Evolutionary conservation across 1,284 basidiomycete species (phyloP).

Genomic region (Thecaphora thlaspeos): DNA sequence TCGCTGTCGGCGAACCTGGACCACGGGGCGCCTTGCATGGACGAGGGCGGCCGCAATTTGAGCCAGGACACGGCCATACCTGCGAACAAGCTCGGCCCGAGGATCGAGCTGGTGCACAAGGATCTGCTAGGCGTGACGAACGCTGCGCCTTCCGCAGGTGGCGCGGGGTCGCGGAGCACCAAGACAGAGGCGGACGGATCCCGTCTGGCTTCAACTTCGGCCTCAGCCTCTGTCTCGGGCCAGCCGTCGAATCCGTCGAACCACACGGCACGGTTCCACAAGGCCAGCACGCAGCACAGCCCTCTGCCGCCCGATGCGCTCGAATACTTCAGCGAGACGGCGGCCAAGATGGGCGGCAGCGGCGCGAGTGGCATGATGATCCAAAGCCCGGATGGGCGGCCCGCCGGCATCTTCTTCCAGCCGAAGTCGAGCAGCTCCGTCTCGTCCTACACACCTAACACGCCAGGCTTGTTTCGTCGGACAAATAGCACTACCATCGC

Average conservation of each 20-base stretch:
- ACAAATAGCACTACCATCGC: background rate
- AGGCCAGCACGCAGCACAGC: slow-evolving; percentile 12
- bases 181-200: slow-evolving; percentile 7
- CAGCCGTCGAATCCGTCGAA: slow-evolving; percentile 2
- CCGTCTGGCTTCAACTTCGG: slow-evolving; percentile 4
- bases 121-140: background rate
- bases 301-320: slow-evolving; percentile 65
- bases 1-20: slow-evolving; percentile 7
- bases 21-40: background rate
- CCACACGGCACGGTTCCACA: background rate
- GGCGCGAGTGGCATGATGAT: slow-evolving; percentile 85
- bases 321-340: slow-evolving; percentile 82
- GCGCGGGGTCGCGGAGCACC: background rate
- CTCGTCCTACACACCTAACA: slow-evolving; percentile 10
- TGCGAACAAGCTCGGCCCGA: no score
- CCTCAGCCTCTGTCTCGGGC: slow-evolving; percentile 10
- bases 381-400: slow-evolving; percentile 86
- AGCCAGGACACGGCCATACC: background rate
- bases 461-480: slow-evolving; percentile 13
- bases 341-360: slow-evolving; percentile 68
- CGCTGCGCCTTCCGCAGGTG: background rate
- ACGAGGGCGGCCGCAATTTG: background rate
- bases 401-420: slow-evolving; percentile 91
- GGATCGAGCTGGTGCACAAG: no score
- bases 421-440: slow-evolving; percentile 61